A percentile compares a stretch with the other conserved stretches of the same genome.
phyloP scores from a whole-genome alignment of 2,329 filamentous ascomycete genomes.

The Coniella lustricola region DNA sequence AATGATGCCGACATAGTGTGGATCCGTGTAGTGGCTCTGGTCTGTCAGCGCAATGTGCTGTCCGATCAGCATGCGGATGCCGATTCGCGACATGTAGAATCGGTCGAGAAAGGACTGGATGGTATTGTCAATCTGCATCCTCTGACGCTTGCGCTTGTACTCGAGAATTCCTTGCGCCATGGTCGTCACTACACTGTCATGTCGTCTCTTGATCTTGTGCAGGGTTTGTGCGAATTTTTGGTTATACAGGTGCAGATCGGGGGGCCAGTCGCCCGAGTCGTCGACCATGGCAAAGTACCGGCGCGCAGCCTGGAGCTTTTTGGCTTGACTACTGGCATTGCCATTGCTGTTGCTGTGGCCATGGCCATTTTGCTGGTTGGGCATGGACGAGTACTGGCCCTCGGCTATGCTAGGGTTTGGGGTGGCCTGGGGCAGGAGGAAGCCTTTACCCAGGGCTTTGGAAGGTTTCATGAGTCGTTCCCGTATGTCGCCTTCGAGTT shows the following conservation, averaged over 20 bases:
- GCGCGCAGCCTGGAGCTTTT: constrained; percentile 48
- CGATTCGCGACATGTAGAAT: constrained; percentile 99
- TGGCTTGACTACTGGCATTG: constrained; percentile 24
- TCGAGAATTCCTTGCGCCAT: constrained; percentile 97
- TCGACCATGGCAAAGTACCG: constrained; percentile 91
- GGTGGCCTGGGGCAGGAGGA: constrained; percentile 73
- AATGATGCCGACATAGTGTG: constrained; percentile 95
- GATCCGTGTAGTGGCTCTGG: constrained; percentile 81
- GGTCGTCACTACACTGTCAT: constrained; percentile 95
- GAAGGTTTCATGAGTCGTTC: constrained; percentile 68
- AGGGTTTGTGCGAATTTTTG: constrained; percentile 81
- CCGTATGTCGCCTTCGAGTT: constrained; percentile 66
- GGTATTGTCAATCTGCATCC: constrained; percentile 96
- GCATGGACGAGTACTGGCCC: constrained; percentile 66
- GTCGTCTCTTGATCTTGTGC: constrained; percentile 88
- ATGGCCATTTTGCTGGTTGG: constrained; percentile 27
- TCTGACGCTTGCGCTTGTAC: constrained; percentile 92
- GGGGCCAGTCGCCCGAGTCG: constrained; percentile 83
- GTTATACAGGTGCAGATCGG: constrained; percentile 92
- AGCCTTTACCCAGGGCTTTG: constrained; percentile 50
- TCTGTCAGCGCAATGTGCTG: constrained; percentile 97
- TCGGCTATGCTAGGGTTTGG: constrained; percentile 83
- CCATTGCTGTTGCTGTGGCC: constrained; percentile 39
- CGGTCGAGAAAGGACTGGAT: constrained; percentile 97
- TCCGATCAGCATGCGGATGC: constrained; percentile 97